Percentiles rank a stretch among this genome's conserved stretches.
Evolutionary conservation across 2,329 filamentous ascomycete species (phyloP).

Genomic region (Bipolaris gigantea): DNA sequence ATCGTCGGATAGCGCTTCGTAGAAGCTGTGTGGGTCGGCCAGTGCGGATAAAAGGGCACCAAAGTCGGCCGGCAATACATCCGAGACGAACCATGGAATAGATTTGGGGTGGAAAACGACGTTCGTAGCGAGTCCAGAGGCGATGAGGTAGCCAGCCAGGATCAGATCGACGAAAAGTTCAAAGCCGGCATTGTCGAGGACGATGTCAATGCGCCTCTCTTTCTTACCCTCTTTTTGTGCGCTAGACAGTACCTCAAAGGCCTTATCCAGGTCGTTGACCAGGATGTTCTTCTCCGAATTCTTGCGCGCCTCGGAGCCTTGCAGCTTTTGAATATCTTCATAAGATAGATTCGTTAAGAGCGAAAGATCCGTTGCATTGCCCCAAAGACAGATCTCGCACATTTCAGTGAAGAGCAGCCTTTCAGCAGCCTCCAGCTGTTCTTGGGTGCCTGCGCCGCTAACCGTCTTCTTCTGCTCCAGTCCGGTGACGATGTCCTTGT

Average conservation of each 20-base stretch:
- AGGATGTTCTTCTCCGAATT: slow-evolving; percentile 88
- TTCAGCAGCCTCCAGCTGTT: slow-evolving; percentile 67
- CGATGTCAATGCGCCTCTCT: slow-evolving; percentile 83
- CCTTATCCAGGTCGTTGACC: slow-evolving; percentile 76
- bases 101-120: slow-evolving; percentile 91
- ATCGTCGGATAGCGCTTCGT: slow-evolving; percentile 72
- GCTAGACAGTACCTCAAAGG: slow-evolving; percentile 69
- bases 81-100: slow-evolving; percentile 98
- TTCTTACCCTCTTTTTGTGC: slow-evolving; percentile 64
- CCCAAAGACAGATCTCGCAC: slow-evolving; percentile 96
- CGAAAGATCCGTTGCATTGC: slow-evolving; percentile 92
- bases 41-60: slow-evolving; percentile 77
- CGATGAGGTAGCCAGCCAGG: slow-evolving; percentile 85
- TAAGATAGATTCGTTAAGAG: slow-evolving; percentile 88
- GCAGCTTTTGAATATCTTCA: slow-evolving; percentile 95
- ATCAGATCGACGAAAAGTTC: slow-evolving; percentile 96
- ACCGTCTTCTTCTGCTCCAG: slow-evolving; percentile 58
- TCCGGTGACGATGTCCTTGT: slow-evolving; percentile 71
- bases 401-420: slow-evolving; percentile 84
- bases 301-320: slow-evolving; percentile 85
- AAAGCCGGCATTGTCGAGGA: slow-evolving; percentile 96
- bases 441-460: slow-evolving; percentile 48
- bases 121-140: slow-evolving; percentile 79
- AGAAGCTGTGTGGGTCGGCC: slow-evolving; percentile 76
- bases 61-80: slow-evolving; percentile 87